Conservation (phyloP, 1,139 yeast genomes). For the Blastobotrys aristatus region DNA sequence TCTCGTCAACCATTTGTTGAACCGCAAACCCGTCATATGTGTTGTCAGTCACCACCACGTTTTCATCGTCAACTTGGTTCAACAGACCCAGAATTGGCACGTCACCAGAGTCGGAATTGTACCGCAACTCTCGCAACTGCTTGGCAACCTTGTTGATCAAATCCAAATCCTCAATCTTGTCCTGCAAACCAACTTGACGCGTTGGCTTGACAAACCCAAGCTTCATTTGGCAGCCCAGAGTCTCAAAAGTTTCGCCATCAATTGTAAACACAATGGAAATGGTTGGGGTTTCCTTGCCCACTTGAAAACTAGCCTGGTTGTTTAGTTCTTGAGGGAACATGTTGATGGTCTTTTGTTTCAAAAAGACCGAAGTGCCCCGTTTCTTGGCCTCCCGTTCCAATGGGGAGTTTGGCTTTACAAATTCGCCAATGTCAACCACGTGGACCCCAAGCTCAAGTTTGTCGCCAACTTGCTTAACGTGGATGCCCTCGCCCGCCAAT, state of each 20-base stretch:
- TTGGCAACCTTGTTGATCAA: slow-evolving; percentile 62
- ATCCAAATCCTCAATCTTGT: slow-evolving; percentile 37
- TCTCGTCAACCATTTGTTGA: slow-evolving; percentile 61
- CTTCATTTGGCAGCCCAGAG: slow-evolving; percentile 73
- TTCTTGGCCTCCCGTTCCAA: slow-evolving; percentile 88
- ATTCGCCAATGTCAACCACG: slow-evolving; percentile 71
- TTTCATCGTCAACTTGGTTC: slow-evolving; percentile 83
- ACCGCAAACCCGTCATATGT: slow-evolving; percentile 62
- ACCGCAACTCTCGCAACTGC: slow-evolving; percentile 68
- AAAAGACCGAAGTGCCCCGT: slow-evolving; percentile 81
- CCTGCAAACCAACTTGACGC: slow-evolving; percentile 30
- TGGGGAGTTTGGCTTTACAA: slow-evolving; percentile 62
- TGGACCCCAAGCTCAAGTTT: slow-evolving; percentile 75
- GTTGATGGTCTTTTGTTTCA: slow-evolving; percentile 72
- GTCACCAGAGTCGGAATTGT: slow-evolving; percentile 32
- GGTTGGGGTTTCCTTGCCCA: slow-evolving; percentile 58
- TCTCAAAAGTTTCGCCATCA: slow-evolving; percentile 66
- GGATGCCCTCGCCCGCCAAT: slow-evolving; percentile 73
- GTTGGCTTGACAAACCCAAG: slow-evolving; percentile 68
- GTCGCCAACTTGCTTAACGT: slow-evolving; percentile 55
- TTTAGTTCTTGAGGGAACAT: slow-evolving; percentile 66
- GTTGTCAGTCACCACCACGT: slow-evolving; percentile 64
- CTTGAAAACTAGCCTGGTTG: slow-evolving; percentile 56
- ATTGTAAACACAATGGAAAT: slow-evolving; percentile 80
- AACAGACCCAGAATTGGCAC: slow-evolving; percentile 61